phyloP scores from a whole-genome alignment of 441 rosid genomes.

The Populus hybrid region DNA sequence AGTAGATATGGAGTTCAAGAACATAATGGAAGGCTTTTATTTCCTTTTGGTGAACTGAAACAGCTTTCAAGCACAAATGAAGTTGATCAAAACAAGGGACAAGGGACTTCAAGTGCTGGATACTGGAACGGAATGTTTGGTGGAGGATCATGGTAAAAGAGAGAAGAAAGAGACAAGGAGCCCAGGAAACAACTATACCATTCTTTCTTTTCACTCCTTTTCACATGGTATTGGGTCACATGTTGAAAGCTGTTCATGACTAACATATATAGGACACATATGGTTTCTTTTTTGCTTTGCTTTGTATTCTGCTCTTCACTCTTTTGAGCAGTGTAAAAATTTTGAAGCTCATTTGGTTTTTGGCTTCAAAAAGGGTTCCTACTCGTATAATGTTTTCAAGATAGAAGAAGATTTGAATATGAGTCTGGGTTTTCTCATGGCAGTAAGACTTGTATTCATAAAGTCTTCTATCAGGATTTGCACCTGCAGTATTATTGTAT shows the following conservation, averaged over 20 bases:
- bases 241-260: conserved; percentile 46
- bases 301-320: conserved; percentile 15
- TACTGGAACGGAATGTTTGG: conserved; percentile 65
- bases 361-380: background rate
- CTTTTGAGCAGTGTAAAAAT: background rate
- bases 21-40: conserved; percentile 50
- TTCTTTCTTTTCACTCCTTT: conserved; percentile 8
- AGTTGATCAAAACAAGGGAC: conserved; percentile 45
- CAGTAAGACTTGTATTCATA: conserved; percentile 39
- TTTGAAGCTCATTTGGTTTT: background rate
- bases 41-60: conserved; percentile 62
- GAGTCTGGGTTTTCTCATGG: conserved; percentile 20
- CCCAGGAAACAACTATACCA: conserved; percentile 17
- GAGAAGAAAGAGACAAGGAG: conserved; percentile 8
- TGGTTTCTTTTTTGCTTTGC: conserved; percentile 19
- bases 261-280: conserved; percentile 47
- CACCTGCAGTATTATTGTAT: conserved; percentile 21
- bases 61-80: conserved; percentile 44
- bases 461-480: conserved; percentile 42
- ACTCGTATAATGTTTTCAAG: conserved; percentile 24
- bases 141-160: conserved; percentile 48
- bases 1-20: conserved; percentile 47
- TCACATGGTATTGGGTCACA: conserved; percentile 28
- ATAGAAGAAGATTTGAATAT: conserved; percentile 52
- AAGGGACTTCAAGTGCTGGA: conserved; percentile 37